phyloP scores from a whole-genome alignment of 2,329 filamentous ascomycete genomes.

The Aureobasidium sp. region DNA sequence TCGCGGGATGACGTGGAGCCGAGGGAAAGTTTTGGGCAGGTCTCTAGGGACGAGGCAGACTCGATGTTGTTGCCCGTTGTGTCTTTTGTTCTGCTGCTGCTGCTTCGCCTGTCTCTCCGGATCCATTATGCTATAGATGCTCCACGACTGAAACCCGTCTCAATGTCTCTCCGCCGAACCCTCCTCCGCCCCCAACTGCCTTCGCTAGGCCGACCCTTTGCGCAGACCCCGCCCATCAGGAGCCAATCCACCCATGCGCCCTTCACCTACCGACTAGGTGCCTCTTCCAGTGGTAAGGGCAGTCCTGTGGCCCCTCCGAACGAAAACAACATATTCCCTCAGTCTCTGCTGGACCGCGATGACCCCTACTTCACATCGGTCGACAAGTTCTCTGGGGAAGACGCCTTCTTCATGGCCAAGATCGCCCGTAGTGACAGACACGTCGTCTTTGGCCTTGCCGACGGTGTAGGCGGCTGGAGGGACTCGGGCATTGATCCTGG shows the following conservation, averaged over 20 bases:
- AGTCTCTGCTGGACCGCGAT: conserved; percentile 28
- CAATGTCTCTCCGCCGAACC: conserved; percentile 2
- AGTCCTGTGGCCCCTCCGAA: conserved; percentile 33
- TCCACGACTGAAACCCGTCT: not conserved
- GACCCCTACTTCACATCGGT: conserved; percentile 37
- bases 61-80: not conserved
- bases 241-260: conserved; percentile 5
- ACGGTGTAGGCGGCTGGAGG: conserved; percentile 92
- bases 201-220: not conserved
- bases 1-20: not conserved
- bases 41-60: not conserved
- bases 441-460: conserved; percentile 80
- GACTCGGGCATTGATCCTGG: conserved; percentile 89
- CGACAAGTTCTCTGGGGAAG: conserved; percentile 72
- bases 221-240: not conserved
- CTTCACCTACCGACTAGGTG: conserved; percentile 30
- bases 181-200: not conserved
- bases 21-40: not conserved
- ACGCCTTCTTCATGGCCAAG: conserved; percentile 85
- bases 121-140: not conserved
- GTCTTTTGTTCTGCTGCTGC: not conserved
- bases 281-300: conserved; percentile 27
- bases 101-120: not conserved
- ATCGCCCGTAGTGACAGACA: conserved; percentile 58
- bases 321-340: conserved; percentile 33